phyloP scores from a whole-genome alignment of 225 moss, liverwort and hornwort genomes.

The Sphagnum contortum region DNA sequence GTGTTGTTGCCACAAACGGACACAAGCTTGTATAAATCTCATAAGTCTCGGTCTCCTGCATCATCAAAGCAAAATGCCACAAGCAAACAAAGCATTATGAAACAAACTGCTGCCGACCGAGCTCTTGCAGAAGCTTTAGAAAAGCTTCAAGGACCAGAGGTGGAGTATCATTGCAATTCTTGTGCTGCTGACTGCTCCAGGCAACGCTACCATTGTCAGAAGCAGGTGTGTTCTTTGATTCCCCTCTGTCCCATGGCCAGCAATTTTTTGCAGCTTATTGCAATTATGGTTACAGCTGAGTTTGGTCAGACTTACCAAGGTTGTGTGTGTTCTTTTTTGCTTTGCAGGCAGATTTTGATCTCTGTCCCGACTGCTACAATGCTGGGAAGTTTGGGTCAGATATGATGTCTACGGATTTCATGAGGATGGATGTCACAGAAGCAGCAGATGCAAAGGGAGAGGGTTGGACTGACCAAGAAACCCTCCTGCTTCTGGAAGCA shows the following conservation, averaged over 20 bases:
- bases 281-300: background rate
- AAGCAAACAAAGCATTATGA: slow-evolving; percentile 17
- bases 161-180: slow-evolving; percentile 89
- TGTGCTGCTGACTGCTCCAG: slow-evolving; percentile 94
- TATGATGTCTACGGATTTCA: slow-evolving; percentile 84
- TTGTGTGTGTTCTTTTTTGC: slow-evolving; percentile 14
- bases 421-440: slow-evolving; percentile 94
- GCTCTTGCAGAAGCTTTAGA: slow-evolving; percentile 76
- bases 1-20: slow-evolving; percentile 43
- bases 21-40: slow-evolving; percentile 77
- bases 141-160: slow-evolving; percentile 53
- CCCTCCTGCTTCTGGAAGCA: slow-evolving; percentile 86
- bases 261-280: background rate
- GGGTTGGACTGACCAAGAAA: slow-evolving; percentile 99
- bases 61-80: background rate
- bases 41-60: slow-evolving; percentile 42
- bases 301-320: background rate
- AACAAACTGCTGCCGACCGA: slow-evolving; percentile 31
- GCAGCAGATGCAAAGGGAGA: slow-evolving; percentile 78
- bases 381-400: slow-evolving; percentile 75
- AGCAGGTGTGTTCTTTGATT: slow-evolving; percentile 55
- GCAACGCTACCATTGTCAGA: slow-evolving; percentile 97
- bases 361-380: slow-evolving; percentile 87
- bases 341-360: slow-evolving; percentile 97
- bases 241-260: no score